Conservation (phyloP, 1,284 basidiomycete genomes). For the Rhodotorula sp. region DNA sequence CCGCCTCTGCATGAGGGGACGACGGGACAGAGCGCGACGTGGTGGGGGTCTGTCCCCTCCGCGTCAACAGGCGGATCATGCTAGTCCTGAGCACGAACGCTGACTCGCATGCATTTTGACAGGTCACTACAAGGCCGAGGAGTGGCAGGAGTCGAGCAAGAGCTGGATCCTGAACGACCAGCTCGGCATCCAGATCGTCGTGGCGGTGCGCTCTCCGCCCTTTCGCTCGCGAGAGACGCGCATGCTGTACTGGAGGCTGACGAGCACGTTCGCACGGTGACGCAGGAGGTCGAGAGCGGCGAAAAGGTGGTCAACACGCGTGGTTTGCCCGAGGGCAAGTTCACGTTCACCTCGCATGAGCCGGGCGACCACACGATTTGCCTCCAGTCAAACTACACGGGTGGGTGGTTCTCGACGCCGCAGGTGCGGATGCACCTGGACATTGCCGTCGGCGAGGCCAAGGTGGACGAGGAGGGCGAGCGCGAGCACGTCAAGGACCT, state of each 20-base stretch:
- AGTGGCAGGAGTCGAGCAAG: slow-evolving; percentile 78
- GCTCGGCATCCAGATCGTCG: slow-evolving; percentile 85
- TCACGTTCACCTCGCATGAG: slow-evolving; percentile 96
- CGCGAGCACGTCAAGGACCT: slow-evolving; percentile 83
- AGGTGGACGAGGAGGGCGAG: slow-evolving; percentile 57
- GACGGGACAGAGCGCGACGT: background rate
- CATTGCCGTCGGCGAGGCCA: slow-evolving; percentile 60
- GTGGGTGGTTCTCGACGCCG: slow-evolving; percentile 78
- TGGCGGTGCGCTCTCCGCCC: slow-evolving; percentile 65
- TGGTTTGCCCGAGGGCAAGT: slow-evolving; percentile 84
- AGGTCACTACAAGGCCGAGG: slow-evolving; percentile 91
- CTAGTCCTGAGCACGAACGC: background rate
- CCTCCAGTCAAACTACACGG: slow-evolving; percentile 80
- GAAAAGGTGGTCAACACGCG: slow-evolving; percentile 81
- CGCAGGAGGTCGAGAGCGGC: slow-evolving; percentile 72
- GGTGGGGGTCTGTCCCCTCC: too few species aligned
- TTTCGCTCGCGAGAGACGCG: background rate
- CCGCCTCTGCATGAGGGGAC: background rate
- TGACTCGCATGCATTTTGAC: background rate
- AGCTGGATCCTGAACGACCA: slow-evolving; percentile 72
- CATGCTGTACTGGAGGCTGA: background rate
- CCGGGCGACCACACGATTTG: slow-evolving; percentile 97
- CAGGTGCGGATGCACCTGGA: slow-evolving; percentile 96
- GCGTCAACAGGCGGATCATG: too few species aligned
- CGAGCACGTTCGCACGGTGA: background rate